Conservation (phyloP, 2,329 filamentous ascomycete species). For the Exutisphaerella laricina region DNA sequence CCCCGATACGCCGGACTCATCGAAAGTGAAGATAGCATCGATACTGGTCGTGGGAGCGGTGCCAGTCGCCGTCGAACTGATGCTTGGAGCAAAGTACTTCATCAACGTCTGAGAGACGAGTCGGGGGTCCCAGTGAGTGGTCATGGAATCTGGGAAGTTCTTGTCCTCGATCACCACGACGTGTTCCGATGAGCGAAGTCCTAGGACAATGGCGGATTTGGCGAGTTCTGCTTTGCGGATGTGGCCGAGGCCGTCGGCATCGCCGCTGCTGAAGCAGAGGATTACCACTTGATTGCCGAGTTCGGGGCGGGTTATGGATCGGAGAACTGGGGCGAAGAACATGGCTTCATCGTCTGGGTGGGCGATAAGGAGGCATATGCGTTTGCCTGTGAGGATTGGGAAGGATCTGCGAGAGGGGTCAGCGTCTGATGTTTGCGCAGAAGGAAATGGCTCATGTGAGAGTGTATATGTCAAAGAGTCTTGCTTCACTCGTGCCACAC, state of each 20-base stretch:
- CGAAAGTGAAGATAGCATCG: slow-evolving; percentile 86
- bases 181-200: slow-evolving; percentile 67
- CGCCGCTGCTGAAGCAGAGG: slow-evolving; percentile 82
- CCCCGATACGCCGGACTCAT: slow-evolving; percentile 70
- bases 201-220: slow-evolving; percentile 71
- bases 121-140: slow-evolving; percentile 64
- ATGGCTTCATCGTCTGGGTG: slow-evolving; percentile 99
- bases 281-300: slow-evolving; percentile 90
- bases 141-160: slow-evolving; percentile 88
- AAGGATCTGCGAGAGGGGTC: slow-evolving; percentile 44
- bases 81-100: slow-evolving; percentile 66
- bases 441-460: no score
- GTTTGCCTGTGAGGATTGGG: slow-evolving; percentile 70
- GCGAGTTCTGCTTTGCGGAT: slow-evolving; percentile 77
- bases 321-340: slow-evolving; percentile 91
- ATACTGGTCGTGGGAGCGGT: slow-evolving; percentile 53
- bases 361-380: slow-evolving; percentile 86
- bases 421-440: no score
- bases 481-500: no score
- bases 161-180: slow-evolving; percentile 77
- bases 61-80: slow-evolving; percentile 40
- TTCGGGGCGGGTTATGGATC: slow-evolving; percentile 73
- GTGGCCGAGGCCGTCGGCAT: slow-evolving; percentile 82
- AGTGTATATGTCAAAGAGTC: no score
- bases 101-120: slow-evolving; percentile 66